These are phyloP conservation scores for Diaporthe humulicola DNA, from an alignment of 2,329 filamentous ascomycete genomes.

Conservation along the genomic window DNA sequence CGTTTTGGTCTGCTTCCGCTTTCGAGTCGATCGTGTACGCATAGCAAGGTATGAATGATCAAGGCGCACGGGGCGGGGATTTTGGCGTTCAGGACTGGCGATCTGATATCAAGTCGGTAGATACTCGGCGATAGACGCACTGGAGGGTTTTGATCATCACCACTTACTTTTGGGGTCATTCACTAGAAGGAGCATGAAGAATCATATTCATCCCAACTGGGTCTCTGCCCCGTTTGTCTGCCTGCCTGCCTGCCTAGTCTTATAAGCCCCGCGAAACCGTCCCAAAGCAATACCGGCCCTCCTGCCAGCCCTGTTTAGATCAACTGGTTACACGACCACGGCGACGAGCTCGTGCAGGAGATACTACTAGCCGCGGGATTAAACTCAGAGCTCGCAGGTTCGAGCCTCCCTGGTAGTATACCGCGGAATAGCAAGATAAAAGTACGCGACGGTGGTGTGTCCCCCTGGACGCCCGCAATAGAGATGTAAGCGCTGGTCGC, in stretches of 20 bases:
- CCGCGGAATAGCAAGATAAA: neutral
- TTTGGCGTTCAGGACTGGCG: constrained; percentile 40
- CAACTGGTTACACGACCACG: neutral
- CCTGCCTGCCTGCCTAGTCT: neutral
- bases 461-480: neutral
- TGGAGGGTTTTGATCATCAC: constrained; percentile 10
- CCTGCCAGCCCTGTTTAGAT: neutral
- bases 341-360: neutral
- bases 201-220: neutral
- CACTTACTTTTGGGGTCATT: constrained; percentile 10
- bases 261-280: neutral
- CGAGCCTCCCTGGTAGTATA: constrained; percentile 11
- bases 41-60: constrained; percentile 39
- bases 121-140: neutral
- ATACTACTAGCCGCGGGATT: neutral
- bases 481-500: constrained; percentile 17
- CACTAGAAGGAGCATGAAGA: neutral
- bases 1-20: constrained; percentile 12
- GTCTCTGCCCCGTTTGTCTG: neutral
- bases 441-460: constrained; percentile 4
- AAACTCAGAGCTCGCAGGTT: neutral
- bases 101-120: constrained; percentile 12
- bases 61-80: neutral
- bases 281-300: neutral
- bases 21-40: constrained; percentile 20